Base-by-base conservation (phyloP, 768 basidiomycete genomes). In the Agaricus subrufescens region DNA sequence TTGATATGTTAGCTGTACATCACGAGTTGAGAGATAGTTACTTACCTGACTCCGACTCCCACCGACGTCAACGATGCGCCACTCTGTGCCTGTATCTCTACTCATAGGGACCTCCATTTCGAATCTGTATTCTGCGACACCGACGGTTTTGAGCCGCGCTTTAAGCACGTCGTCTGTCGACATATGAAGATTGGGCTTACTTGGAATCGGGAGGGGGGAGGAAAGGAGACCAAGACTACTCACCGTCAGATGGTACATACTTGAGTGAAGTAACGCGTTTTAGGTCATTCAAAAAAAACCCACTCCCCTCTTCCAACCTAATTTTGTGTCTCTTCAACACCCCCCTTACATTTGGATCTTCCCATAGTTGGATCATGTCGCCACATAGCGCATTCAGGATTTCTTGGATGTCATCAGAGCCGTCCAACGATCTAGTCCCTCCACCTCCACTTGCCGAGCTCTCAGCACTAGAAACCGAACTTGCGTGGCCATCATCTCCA, bases 71-170 rank as follows among this genome's bases (percentile, higher is more conserved):
- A 87, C 83, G 38, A 90, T 86, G 44, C 86, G 75, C 86, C 88
- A 89, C 61, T 89, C 87, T 3, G 77, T 81, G 9, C 80, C 83
- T 60, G 76, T 78, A 52, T 84, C 72, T 54, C 78, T 63, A 0
- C 82, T 82, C 1, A 72, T 71, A 45, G 74, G 66, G 34, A 84
- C 78, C 67, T 71, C 89, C 82, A 91, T 87, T 69, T 87, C 82
- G 62, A 92, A 91, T 63, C 79, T 85, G 69, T 91, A 88, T 67
- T 91, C 89, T 3, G 85, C 84, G 9, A 89, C 88, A 2, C 89
- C 89, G 15, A 91, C 81, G 0, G 84, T 89, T 66, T 89, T 90
- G 26, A 91, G 69, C 2, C 89, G 77, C 1, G 89, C 89, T 27
- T 84, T 84, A 45, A 91, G 76, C 23, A 91, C 86, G 64, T 91